Percentiles rank a stretch among this genome's conserved stretches.
phyloP scores from a whole-genome alignment of 495 filamentous ascomycete genomes.

The Chaetomium cochliodes region DNA sequence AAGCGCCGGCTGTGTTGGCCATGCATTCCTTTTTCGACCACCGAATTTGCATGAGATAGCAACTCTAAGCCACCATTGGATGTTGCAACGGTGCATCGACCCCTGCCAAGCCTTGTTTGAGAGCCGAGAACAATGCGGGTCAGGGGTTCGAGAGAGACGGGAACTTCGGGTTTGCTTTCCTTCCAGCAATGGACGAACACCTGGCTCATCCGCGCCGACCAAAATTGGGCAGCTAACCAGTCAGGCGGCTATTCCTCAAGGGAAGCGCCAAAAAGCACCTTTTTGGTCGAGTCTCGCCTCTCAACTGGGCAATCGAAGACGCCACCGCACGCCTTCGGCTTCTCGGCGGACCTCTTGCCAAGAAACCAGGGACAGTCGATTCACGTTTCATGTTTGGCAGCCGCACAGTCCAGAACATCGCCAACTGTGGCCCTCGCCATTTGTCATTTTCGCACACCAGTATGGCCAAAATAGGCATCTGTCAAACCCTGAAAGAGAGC shows the following conservation, averaged over 20 bases:
- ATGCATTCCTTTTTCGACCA: not conserved
- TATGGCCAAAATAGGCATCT: no score
- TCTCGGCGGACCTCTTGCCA: no score
- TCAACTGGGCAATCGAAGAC: not conserved
- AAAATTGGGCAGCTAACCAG: not conserved
- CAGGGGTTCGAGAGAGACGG: not conserved
- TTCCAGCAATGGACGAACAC: constrained; percentile 3
- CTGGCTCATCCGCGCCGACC: constrained; percentile 1
- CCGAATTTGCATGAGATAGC: not conserved
- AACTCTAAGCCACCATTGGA: constrained; percentile 7
- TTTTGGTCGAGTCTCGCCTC: not conserved
- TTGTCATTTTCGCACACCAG: no score
- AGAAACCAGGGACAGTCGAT: no score
- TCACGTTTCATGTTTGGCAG: no score
- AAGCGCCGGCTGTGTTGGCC: not conserved
- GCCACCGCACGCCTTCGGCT: no score
- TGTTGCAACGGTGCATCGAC: not conserved
- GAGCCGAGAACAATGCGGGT: not conserved
- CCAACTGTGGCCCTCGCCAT: no score
- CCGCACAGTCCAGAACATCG: no score
- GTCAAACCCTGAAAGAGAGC: no score
- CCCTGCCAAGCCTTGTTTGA: constrained; percentile 12
- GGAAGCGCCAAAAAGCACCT: not conserved
- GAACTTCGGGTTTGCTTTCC: not conserved
- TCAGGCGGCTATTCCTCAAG: not conserved